Percentiles rank a stretch among this genome's conserved stretches.
These are phyloP conservation scores for Neonectria magnoliae DNA, from an alignment of 2,329 filamentous ascomycete species.

Conservation along the genomic window DNA sequence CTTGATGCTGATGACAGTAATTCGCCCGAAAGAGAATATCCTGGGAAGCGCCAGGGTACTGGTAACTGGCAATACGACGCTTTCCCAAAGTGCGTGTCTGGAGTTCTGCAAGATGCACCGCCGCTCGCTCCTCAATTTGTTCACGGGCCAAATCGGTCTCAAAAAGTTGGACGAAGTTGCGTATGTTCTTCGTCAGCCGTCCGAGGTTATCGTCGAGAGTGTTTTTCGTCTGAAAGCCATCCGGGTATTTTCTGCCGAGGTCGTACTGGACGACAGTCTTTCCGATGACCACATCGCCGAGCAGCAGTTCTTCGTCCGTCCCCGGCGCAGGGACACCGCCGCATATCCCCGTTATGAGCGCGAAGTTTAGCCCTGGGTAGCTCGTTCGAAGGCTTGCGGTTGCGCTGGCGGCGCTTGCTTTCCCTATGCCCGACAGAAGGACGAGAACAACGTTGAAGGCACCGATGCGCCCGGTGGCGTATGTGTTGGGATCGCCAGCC, in stretches of 20 bases:
- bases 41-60: conserved; percentile 35
- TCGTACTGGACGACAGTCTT: conserved; percentile 44
- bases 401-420: conserved; percentile 38
- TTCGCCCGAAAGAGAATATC: not conserved
- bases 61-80: conserved; percentile 18
- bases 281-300: conserved; percentile 50
- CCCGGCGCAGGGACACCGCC: conserved; percentile 46
- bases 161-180: conserved; percentile 3
- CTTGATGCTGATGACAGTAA: not conserved
- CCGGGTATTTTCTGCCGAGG: conserved; percentile 33
- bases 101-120: not conserved
- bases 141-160: not conserved
- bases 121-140: conserved; percentile 10
- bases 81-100: not conserved
- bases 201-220: conserved; percentile 38
- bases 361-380: conserved; percentile 47
- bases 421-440: conserved; percentile 44
- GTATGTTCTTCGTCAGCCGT: not conserved
- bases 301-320: conserved; percentile 29
- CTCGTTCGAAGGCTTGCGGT: conserved; percentile 46
- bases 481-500: conserved; percentile 42
- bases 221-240: conserved; percentile 37
- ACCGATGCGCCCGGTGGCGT: conserved; percentile 44
- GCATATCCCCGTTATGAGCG: conserved; percentile 53
- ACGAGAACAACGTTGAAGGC: conserved; percentile 44